Evolutionary conservation across 352 stramenopile species (phyloP).

Genomic region (Globisporangium okanoganense): DNA sequence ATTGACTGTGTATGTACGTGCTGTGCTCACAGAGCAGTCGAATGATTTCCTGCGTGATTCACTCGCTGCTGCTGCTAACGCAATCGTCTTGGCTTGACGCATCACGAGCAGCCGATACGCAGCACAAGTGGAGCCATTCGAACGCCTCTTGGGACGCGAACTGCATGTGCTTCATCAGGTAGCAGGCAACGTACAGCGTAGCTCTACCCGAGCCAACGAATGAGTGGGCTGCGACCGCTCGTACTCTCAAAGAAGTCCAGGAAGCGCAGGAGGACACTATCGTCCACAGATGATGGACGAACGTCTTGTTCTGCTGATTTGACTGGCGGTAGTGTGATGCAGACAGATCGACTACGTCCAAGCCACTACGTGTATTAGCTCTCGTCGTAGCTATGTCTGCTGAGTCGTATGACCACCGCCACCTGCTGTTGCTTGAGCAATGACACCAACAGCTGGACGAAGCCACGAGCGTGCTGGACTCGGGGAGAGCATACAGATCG

Average conservation of each 20-base stretch:
- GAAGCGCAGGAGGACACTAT: constrained; percentile 80
- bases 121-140: constrained; percentile 94
- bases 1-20: background rate
- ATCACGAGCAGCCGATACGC: constrained; percentile 28
- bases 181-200: constrained; percentile 95
- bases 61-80: constrained; percentile 10
- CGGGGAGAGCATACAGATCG: no score
- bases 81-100: constrained; percentile 7
- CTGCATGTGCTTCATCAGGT: constrained; percentile 97
- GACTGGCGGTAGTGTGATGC: constrained; percentile 26
- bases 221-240: constrained; percentile 61
- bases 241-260: constrained; percentile 84
- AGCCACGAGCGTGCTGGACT: no score
- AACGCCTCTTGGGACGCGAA: constrained; percentile 95
- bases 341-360: constrained; percentile 90
- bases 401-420: constrained; percentile 90
- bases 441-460: constrained; percentile 6
- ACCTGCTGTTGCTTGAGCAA: constrained; percentile 65
- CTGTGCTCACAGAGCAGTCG: constrained; percentile 30
- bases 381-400: constrained; percentile 91
- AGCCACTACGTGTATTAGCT: constrained; percentile 76
- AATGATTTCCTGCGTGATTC: constrained; percentile 40
- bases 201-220: constrained; percentile 78
- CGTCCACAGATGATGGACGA: constrained; percentile 41
- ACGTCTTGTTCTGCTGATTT: constrained; percentile 71